phyloP scores from a whole-genome alignment of 345 rosid genomes.

The Raphanus raphanistrum region DNA sequence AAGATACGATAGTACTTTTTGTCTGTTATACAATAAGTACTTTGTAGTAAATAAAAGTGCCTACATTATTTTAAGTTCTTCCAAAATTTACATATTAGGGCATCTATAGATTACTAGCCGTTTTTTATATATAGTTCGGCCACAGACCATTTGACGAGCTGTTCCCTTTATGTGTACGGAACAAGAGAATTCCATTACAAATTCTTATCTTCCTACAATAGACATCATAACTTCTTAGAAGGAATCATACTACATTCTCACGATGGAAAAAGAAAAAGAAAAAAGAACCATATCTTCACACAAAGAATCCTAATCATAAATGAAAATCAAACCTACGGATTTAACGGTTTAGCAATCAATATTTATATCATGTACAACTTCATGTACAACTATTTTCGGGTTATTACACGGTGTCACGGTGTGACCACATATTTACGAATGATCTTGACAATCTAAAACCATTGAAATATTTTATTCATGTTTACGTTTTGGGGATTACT shows the following conservation, averaged over 20 bases:
- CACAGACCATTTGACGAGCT: not conserved
- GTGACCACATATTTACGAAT: not conserved
- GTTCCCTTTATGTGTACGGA: constrained; percentile 21
- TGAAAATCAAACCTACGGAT: not conserved
- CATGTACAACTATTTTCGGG: not conserved
- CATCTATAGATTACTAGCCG: not conserved
- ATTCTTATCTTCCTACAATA: not conserved
- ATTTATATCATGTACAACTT: not conserved
- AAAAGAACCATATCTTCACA: not conserved
- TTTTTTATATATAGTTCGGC: not conserved
- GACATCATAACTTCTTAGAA: not conserved
- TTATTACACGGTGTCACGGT: not conserved
- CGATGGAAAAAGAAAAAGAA: not conserved
- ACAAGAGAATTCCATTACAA: not conserved
- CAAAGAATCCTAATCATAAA: not conserved
- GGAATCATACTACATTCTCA: constrained; percentile 6
- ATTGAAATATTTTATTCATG: not conserved
- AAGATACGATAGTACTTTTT: not conserved
- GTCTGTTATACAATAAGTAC: not conserved
- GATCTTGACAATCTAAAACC: not conserved
- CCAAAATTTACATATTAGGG: not conserved
- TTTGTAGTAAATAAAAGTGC: not conserved
- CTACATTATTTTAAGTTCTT: not conserved
- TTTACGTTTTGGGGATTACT: not conserved
- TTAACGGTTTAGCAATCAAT: not conserved